Evolutionary conservation across 805 yeast genomes (phyloP), one percentile per base, ranked within the genome.

Genomic region (Candida quercuum): DNA sequence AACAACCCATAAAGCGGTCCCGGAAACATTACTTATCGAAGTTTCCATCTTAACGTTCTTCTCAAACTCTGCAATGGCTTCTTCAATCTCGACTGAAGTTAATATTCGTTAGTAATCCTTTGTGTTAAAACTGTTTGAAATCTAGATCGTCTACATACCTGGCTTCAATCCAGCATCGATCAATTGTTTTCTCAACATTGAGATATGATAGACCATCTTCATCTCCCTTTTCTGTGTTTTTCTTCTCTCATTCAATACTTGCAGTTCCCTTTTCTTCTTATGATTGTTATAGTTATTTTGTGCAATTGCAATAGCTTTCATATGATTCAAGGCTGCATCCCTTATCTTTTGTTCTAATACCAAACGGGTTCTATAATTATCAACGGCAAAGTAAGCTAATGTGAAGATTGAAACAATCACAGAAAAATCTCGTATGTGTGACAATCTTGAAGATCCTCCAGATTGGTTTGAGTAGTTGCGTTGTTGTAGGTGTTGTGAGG

Each of bases 131-230:
- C n/a, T n/a, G n/a, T n/a, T n/a, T n/a, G n/a, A n/a, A n/a, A n/a
- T n/a, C n/a, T n/a, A n/a, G n/a, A n/a, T n/a, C n/a, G n/a, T n/a
- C n/a, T n/a, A 50, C 57, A 10, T 38, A 52, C 59, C 47, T 13
- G 88, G 87, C n/a, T 71, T 72, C 10, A 69, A 39, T 0, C 83
- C 84, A 4, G 56, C 49, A n/a, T 78, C 82, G 3, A 58, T 47
- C 38, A 82, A 59, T 51, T 82, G 87, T 48, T 76, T 67, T 35
- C 85, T 63, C 24, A 82, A 59, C 57, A 82, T 55, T 2, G 85
- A 86, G 28, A 82, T 69, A 51, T 82, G 91, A 52, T 81, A 60
- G 5, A 73, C 68, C 82, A 81, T 74, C 57, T 75, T 78, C 63
- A 65, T 71, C 52, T 64, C 81, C 42, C 66, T 64, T 57, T 56